Conservation (phyloP, 495 filamentous ascomycete species). For the Lindgomyces ingoldianus region DNA sequence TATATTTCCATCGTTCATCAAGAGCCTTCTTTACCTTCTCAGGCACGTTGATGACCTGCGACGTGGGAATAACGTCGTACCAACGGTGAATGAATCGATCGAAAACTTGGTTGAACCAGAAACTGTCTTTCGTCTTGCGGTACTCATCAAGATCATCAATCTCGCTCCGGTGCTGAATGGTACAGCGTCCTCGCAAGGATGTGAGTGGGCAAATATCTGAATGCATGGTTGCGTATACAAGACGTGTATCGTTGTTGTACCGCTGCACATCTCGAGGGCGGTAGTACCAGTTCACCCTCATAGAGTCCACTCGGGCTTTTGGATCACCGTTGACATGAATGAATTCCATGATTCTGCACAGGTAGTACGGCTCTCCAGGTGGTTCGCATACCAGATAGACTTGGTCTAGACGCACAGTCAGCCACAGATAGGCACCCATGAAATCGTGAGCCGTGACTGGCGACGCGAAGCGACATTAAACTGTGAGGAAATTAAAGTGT, state of each 20-base stretch:
- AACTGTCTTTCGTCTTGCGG: constrained; percentile 77
- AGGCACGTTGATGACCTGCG: constrained; percentile 93
- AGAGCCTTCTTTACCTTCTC: constrained; percentile 90
- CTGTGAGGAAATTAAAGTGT: background rate
- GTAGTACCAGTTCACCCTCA: constrained; percentile 98
- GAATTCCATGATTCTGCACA: constrained; percentile 98
- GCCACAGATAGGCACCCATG: background rate
- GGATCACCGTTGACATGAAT: constrained; percentile 71
- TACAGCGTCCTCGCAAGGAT: constrained; percentile 88
- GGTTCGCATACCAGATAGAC: constrained; percentile 97
- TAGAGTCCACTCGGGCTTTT: constrained; percentile 72
- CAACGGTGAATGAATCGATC: constrained; percentile 97
- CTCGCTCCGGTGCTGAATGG: constrained; percentile 81
- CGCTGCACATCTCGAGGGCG: constrained; percentile 92
- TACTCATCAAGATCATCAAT: constrained; percentile 81
- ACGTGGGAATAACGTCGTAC: constrained; percentile 94
- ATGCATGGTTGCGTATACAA: constrained; percentile 96
- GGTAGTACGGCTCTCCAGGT: constrained; percentile 95
- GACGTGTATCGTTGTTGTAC: constrained; percentile 82
- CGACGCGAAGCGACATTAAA: background rate
- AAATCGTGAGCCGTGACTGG: constrained; percentile 2
- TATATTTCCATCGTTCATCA: constrained; percentile 92
- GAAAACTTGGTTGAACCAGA: constrained; percentile 97
- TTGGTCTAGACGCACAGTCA: constrained; percentile 65
- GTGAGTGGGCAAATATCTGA: constrained; percentile 93